Evolutionary conservation across 2,329 filamentous ascomycete genomes (phyloP), one percentile per base, ranked within the genome.

Genomic region (Madurella mycetomatis): DNA sequence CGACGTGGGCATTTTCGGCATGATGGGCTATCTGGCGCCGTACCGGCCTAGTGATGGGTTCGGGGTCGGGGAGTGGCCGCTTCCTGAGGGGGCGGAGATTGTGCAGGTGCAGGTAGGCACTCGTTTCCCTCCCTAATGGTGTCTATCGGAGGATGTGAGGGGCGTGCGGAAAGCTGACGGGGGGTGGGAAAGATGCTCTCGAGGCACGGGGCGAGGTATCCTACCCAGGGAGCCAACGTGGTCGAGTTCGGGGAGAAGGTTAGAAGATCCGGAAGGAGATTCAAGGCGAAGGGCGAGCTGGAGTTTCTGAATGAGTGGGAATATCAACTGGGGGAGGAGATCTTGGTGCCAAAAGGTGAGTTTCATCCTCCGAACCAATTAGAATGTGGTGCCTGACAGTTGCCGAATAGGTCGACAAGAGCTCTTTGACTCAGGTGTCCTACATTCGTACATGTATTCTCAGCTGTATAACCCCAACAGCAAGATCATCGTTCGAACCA

Each of bases 41-140:
- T 91, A 90, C 68, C 81, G 81, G 57, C 83, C 86, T 0, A 84
- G 85, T 52, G 81, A 85, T 0, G 88, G 88, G 1, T 91, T 90
- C 59, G 88, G 88, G 2, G 85, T 88, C 0, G 74, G 86, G 15
- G 88, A 92, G 69, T 87, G 86, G 62, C 76, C 86, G 2, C 68
- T 89, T 15, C 87, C 86, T 1, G 67, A 74, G 7, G 86, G 83
- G 12, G 80, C 86, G 0, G 83, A 86, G 54, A 87, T 90, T 47
- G 74, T 84, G 30, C 85, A 88, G 72, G 73, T 91, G 17, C 79
- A 37, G 9, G 34, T 37, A 15, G 11, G 34, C 13, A 11, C 4
- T 15, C 34, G 4, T 9, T 37, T 11, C 13, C 13, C 13, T 11
- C 13, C 13, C 13, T 11, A 37, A 9, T 4, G 34, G 9, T 37